Percentiles rank a stretch among this genome's conserved stretches.
Evolutionary conservation across 148 eudicot genomes (phyloP).

Genomic region (Dysphania ambrosioides): DNA sequence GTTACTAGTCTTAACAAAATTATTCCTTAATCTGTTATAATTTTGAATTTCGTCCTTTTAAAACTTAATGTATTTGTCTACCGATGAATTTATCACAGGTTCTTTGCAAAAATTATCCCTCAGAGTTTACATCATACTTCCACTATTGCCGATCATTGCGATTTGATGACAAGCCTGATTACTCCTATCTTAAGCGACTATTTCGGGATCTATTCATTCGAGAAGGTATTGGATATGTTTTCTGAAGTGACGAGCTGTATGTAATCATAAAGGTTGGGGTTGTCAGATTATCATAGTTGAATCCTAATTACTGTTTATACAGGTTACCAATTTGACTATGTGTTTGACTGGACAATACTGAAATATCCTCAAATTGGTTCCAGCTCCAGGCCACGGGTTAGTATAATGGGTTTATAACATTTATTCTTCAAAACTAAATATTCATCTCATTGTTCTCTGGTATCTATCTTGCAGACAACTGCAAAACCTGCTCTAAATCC

Average conservation of each 20-base stretch:
- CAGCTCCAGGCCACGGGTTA: conserved; percentile 74
- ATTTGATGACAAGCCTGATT: conserved; percentile 97
- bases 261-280: not conserved
- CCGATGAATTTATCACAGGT: conserved; percentile 38
- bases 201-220: conserved; percentile 92
- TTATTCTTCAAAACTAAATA: not conserved
- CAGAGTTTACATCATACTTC: conserved; percentile 93
- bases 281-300: not conserved
- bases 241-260: not conserved
- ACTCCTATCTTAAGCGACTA: conserved; percentile 92
- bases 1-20: not conserved
- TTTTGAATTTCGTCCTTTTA: not conserved
- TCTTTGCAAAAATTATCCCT: conserved; percentile 83
- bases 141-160: conserved; percentile 96
- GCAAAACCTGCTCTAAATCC: conserved; percentile 58
- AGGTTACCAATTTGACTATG: conserved; percentile 98
- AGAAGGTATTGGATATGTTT: conserved; percentile 54
- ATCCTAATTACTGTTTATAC: conserved; percentile 15
- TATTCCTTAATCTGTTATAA: not conserved
- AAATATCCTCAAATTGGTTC: conserved; percentile 96
- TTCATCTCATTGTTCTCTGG: conserved; percentile 7
- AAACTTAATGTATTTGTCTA: not conserved
- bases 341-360: conserved; percentile 96
- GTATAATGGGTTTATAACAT: conserved; percentile 20
- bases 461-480: conserved; percentile 44